These are phyloP conservation scores for Curvularia eragrostidis DNA, from an alignment of 2,329 filamentous ascomycete genomes.

Conservation along the genomic window DNA sequence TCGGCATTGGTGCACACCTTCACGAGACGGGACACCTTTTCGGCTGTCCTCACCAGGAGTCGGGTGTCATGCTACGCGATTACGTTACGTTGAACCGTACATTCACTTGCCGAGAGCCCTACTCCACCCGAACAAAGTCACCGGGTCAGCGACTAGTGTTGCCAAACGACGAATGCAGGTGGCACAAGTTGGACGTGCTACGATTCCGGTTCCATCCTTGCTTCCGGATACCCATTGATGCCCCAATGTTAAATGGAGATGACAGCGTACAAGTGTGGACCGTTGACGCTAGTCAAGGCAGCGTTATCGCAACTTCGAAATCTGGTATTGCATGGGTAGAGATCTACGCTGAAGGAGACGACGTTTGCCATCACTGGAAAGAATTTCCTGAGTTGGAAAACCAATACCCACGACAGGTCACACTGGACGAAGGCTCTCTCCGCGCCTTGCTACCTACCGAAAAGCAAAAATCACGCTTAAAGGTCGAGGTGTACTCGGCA, in stretches of 20 bases:
- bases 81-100: constrained; percentile 84
- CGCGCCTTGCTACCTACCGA: constrained; percentile 73
- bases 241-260: constrained; percentile 63
- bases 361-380: constrained; percentile 79
- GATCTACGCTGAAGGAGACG: constrained; percentile 79
- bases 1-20: constrained; percentile 90
- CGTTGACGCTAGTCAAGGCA: constrained; percentile 75
- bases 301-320: constrained; percentile 80
- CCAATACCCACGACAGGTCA: constrained; percentile 72
- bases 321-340: constrained; percentile 88
- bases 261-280: constrained; percentile 85
- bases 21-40: constrained; percentile 91
- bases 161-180: constrained; percentile 82
- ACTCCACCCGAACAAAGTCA: constrained; percentile 83
- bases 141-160: constrained; percentile 76
- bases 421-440: constrained; percentile 76
- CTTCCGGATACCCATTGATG: constrained; percentile 83
- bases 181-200: constrained; percentile 88
- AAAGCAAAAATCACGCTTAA: constrained; percentile 73
- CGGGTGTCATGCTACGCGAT: constrained; percentile 89
- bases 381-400: constrained; percentile 73
- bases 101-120: constrained; percentile 82
- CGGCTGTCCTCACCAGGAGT: constrained; percentile 87
- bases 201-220: constrained; percentile 90
- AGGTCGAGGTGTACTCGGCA: constrained; percentile 76